phyloP scores from a whole-genome alignment of 1,284 basidiomycete genomes.

The Agroathelia rolfsii region DNA sequence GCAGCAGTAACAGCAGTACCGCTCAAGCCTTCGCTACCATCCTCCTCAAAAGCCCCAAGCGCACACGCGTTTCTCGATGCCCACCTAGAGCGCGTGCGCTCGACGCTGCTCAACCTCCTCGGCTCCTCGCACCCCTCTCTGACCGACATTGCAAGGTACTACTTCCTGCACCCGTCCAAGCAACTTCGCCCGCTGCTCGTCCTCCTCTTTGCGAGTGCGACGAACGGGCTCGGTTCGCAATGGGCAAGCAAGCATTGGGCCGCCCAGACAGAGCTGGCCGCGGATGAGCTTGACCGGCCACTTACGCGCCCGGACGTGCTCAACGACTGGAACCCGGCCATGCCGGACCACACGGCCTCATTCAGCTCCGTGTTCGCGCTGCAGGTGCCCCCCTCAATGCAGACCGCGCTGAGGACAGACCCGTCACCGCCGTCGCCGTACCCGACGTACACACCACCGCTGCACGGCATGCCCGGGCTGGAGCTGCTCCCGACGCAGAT shows the following conservation, averaged over 20 bases:
- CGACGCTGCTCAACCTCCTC: slow-evolving; percentile 70
- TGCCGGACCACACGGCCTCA: slow-evolving; percentile 58
- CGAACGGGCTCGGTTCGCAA: slow-evolving; percentile 65
- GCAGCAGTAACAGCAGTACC: too few species aligned
- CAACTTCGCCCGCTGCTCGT: slow-evolving; percentile 89
- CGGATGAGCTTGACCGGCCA: slow-evolving; percentile 57
- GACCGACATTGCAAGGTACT: slow-evolving; percentile 85
- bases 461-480: slow-evolving; percentile 24
- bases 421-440: slow-evolving; percentile 29
- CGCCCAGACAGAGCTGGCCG: too few species aligned
- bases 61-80: too few species aligned
- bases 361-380: slow-evolving; percentile 40
- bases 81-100: too few species aligned
- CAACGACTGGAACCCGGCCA: slow-evolving; percentile 78
- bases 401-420: too few species aligned
- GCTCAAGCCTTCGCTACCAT: too few species aligned
- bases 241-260: slow-evolving; percentile 39
- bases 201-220: slow-evolving; percentile 85
- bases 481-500: slow-evolving; percentile 76
- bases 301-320: slow-evolving; percentile 66
- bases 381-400: slow-evolving; percentile 28
- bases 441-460: slow-evolving; percentile 20
- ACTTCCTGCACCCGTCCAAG: slow-evolving; percentile 84
- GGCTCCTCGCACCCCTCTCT: slow-evolving; percentile 86
- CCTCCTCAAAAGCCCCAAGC: too few species aligned